Percentiles rank a stretch among this genome's conserved stretches.
Conservation (phyloP, 306 rosid species). For the Hippophae rhamnoides region DNA sequence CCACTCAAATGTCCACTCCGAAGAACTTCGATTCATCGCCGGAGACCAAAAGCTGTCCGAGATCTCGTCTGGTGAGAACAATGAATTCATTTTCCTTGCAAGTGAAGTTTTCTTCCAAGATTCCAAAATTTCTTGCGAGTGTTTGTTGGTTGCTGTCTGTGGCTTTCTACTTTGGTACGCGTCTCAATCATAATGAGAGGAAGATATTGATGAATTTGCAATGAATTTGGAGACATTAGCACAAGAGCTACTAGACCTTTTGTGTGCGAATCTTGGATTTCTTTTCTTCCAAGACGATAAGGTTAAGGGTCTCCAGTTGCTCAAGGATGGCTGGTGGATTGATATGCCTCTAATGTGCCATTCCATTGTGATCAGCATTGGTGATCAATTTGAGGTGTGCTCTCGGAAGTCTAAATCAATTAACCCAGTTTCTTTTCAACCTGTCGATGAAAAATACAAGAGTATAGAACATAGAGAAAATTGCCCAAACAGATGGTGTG, state of each 20-base stretch:
- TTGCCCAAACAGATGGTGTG: conserved; percentile 62
- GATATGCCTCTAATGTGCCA: conserved; percentile 90
- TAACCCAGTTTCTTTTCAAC: not conserved
- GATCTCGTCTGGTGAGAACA: conserved; percentile 24
- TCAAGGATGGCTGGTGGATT: conserved; percentile 69
- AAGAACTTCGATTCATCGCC: conserved; percentile 41
- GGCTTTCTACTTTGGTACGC: no score
- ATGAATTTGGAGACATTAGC: conserved; percentile 52
- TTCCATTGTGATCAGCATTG: conserved; percentile 72
- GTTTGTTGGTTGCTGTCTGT: no score
- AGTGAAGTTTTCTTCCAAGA: no score
- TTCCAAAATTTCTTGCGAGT: no score
- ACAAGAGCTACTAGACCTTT: conserved; percentile 58
- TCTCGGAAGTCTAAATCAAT: not conserved
- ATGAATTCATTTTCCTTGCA: conserved; percentile 16
- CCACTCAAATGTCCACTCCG: conserved; percentile 46
- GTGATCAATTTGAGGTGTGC: conserved; percentile 87
- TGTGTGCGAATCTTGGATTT: conserved; percentile 86
- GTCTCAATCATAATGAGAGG: conserved; percentile 21
- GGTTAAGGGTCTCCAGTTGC: conserved; percentile 82
- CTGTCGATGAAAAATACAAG: conserved; percentile 63
- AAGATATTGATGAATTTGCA: conserved; percentile 72
- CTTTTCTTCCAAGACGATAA: conserved; percentile 83
- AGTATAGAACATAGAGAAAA: conserved; percentile 82
- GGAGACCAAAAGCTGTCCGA: conserved; percentile 22